phyloP scores from a whole-genome alignment of 73 alveolate species.

The Paramecium caudatum region DNA sequence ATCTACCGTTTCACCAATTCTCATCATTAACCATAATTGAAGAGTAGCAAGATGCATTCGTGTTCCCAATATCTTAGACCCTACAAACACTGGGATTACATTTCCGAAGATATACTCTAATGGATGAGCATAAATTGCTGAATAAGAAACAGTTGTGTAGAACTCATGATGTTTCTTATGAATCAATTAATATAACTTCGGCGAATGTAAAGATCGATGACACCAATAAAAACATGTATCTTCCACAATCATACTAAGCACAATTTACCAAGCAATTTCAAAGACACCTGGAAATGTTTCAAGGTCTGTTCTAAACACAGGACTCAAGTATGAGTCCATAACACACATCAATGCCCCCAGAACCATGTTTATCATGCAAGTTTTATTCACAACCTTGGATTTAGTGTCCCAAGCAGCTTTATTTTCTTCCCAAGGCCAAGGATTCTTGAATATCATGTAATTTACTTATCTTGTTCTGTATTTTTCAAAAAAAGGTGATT shows the following conservation, averaged over 20 bases:
- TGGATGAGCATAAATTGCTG: constrained; percentile 87
- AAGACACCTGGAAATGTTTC: constrained; percentile 76
- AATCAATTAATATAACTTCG: constrained; percentile 71
- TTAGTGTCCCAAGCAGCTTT: constrained; percentile 77
- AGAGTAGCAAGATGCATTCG: constrained; percentile 74
- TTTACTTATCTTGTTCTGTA: constrained; percentile 77
- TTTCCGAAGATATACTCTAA: constrained; percentile 81
- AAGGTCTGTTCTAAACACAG: constrained; percentile 5
- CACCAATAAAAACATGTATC: constrained; percentile 82
- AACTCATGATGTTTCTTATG: constrained; percentile 87
- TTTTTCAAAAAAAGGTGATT: constrained; percentile 88
- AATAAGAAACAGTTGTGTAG: constrained; percentile 78
- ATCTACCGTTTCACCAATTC: constrained; percentile 80
- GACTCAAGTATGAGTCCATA: background rate
- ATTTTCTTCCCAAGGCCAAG: constrained; percentile 92
- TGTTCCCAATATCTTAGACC: constrained; percentile 74
- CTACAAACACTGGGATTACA: constrained; percentile 79
- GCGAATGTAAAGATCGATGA: constrained; percentile 84
- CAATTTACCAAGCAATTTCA: constrained; percentile 73
- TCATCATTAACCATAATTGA: constrained; percentile 52
- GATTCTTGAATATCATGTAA: constrained; percentile 46
- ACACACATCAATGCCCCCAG: constrained; percentile 65
- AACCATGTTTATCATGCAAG: constrained; percentile 54
- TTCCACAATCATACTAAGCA: constrained; percentile 79
- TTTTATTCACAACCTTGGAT: constrained; percentile 63